Percentiles rank a stretch among this genome's conserved stretches.
These are phyloP conservation scores for Acrodontium crateriforme DNA, from an alignment of 2,329 filamentous ascomycete species.

Conservation along the genomic window DNA sequence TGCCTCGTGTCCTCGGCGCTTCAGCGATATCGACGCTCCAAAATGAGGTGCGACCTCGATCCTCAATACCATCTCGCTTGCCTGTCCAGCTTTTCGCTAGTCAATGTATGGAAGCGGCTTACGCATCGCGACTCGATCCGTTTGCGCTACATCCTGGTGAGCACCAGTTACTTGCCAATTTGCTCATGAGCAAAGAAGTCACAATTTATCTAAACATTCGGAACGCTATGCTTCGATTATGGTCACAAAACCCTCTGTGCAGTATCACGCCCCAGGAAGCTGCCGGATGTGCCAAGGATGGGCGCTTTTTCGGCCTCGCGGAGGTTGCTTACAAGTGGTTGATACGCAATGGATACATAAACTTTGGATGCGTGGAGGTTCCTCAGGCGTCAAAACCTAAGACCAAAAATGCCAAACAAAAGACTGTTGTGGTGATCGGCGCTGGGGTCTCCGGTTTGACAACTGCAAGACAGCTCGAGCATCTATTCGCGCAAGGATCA, in stretches of 20 bases:
- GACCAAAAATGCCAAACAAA: conserved; percentile 39
- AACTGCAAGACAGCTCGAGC: conserved; percentile 80
- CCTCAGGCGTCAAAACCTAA: conserved; percentile 27
- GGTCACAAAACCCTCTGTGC: conserved; percentile 69
- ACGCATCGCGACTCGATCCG: conserved; percentile 77
- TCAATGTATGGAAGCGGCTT: conserved; percentile 80
- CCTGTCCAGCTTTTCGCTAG: conserved; percentile 67
- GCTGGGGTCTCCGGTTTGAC: conserved; percentile 90
- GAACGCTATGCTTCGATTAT: conserved; percentile 83
- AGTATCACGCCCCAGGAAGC: not conserved
- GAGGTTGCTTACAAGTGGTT: conserved; percentile 89
- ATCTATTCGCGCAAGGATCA: conserved; percentile 68
- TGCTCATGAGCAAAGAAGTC: conserved; percentile 78
- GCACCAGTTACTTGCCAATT: conserved; percentile 62
- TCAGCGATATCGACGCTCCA: conserved; percentile 14
- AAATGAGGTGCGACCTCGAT: conserved; percentile 25
- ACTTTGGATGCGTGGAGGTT: conserved; percentile 82
- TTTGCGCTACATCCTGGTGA: conserved; percentile 79
- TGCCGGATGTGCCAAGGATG: conserved; percentile 49
- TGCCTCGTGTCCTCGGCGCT: conserved; percentile 10
- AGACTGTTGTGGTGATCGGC: conserved; percentile 73
- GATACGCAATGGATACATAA: conserved; percentile 81
- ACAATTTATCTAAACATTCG: conserved; percentile 93
- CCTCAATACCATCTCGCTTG: conserved; percentile 69
- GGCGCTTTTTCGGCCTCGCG: conserved; percentile 77